Conservation (phyloP, 1,284 basidiomycete genomes). For the Boletus semigastroideus region DNA sequence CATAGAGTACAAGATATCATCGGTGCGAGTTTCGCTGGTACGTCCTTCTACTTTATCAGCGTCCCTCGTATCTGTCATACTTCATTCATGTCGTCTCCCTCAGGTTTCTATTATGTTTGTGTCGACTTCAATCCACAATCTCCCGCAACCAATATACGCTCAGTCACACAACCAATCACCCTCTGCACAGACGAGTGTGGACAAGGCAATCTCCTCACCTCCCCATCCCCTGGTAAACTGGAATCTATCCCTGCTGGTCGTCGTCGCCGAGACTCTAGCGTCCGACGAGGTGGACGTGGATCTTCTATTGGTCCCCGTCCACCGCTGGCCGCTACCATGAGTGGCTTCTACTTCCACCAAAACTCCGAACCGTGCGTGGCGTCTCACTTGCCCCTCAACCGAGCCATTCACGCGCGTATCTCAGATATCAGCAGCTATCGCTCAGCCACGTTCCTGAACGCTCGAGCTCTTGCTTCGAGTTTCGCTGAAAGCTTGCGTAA, state of each 20-base stretch:
- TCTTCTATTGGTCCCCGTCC: conserved; percentile 42
- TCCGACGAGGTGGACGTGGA: conserved; percentile 38
- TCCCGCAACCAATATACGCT: conserved; percentile 35
- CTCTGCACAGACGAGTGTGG: conserved; percentile 34
- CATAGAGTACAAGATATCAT: conserved; percentile 92
- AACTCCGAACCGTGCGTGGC: conserved; percentile 80
- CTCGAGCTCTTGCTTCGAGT: conserved; percentile 62
- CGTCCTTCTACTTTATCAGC: conserved; percentile 25
- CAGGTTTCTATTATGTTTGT: conserved; percentile 87
- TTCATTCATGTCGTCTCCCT: conserved; percentile 3
- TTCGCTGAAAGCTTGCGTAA: conserved; percentile 45
- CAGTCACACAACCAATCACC: conserved; percentile 34
- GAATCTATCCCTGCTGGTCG: conserved; percentile 37
- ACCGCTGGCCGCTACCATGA: conserved; percentile 68
- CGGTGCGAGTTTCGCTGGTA: conserved; percentile 93
- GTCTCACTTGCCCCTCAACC: conserved; percentile 10
- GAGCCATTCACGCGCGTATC: conserved; percentile 10
- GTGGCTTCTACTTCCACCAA: conserved; percentile 92
- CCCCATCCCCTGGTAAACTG: conserved; percentile 32
- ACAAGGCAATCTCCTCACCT: conserved; percentile 22
- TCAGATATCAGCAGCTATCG: conserved; percentile 67
- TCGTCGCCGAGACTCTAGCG: conserved; percentile 47
- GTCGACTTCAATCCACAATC: conserved; percentile 69
- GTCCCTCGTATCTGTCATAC: not conserved
- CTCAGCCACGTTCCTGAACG: conserved; percentile 57